Evolutionary conservation across 2,329 filamentous ascomycete genomes (phyloP).

Genomic region (Fusarium begoniae): DNA sequence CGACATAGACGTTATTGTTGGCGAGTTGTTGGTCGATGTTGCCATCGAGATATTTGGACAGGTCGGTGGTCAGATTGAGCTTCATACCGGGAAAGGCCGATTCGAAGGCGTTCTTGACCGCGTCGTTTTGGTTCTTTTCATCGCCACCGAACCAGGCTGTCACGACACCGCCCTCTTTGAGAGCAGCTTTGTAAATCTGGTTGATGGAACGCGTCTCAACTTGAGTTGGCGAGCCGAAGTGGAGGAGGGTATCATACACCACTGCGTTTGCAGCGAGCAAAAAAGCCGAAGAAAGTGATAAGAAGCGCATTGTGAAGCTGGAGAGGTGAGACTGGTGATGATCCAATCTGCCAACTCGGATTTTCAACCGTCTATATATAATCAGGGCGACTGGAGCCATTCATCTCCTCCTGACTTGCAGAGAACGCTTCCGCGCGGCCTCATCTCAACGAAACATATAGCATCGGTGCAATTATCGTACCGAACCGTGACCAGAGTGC

Average conservation of each 20-base stretch:
- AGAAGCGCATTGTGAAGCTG: background rate
- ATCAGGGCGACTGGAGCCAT: too few relatives aligned
- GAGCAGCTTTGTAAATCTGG: background rate
- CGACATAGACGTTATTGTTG: background rate
- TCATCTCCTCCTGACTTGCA: fast-evolving
- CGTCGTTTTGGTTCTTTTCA: background rate
- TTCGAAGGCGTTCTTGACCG: background rate
- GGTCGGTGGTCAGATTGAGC: background rate
- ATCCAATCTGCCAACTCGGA: background rate
- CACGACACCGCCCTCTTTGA: background rate
- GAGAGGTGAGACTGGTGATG: background rate
- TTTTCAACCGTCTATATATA: background rate
- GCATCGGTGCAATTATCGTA: background rate
- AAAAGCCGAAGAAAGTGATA: fast-evolving
- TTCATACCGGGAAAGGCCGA: background rate
- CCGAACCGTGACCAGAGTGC: background rate
- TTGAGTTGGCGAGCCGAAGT: background rate
- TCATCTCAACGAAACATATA: background rate
- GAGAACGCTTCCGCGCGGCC: background rate
- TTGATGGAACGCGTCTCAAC: background rate
- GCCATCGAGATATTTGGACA: background rate
- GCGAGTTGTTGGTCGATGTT: background rate
- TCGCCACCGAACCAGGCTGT: background rate
- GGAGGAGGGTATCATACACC: background rate
- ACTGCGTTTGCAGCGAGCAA: background rate